phyloP scores from a whole-genome alignment of 495 filamentous ascomycete genomes.

The Letharia columbiana region DNA sequence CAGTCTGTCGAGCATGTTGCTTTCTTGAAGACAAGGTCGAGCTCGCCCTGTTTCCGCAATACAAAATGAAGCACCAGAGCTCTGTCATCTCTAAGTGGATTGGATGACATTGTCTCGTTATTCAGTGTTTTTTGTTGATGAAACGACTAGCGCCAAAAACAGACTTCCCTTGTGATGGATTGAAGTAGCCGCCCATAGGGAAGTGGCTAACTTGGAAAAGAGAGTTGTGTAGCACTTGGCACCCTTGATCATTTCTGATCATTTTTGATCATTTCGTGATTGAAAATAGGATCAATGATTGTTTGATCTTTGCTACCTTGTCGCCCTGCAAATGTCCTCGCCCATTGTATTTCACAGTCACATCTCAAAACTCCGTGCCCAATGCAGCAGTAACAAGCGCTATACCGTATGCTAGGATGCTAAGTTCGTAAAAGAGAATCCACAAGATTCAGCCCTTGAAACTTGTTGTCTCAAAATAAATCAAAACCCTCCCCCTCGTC shows the following conservation, averaged over 20 bases:
- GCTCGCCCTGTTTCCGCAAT: neutral
- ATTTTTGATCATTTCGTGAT: neutral
- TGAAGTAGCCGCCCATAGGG: neutral
- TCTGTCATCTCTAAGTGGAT: neutral
- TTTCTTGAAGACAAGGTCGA: neutral
- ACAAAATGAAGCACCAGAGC: neutral
- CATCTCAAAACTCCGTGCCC: constrained; percentile 1
- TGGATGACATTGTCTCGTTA: neutral
- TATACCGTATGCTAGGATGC: constrained; percentile 11
- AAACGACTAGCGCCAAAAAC: neutral
- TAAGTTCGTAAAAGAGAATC: constrained; percentile 5
- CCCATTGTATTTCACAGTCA: neutral
- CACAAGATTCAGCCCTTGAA: constrained; percentile 32
- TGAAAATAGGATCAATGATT: neutral
- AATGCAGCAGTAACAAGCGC: constrained; percentile 6
- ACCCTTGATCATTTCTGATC: neutral
- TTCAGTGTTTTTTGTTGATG: neutral
- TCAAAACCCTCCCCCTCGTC: neutral
- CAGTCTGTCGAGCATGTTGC: neutral
- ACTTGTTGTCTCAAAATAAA: constrained; percentile 19
- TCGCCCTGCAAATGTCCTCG: neutral
- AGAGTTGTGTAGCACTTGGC: neutral
- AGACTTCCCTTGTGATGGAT: neutral
- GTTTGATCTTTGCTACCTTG: neutral
- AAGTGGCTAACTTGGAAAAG: neutral